Evolutionary conservation across 805 yeast species (phyloP), one percentile per base, ranked within the genome.

Genomic region (Candida takata): DNA sequence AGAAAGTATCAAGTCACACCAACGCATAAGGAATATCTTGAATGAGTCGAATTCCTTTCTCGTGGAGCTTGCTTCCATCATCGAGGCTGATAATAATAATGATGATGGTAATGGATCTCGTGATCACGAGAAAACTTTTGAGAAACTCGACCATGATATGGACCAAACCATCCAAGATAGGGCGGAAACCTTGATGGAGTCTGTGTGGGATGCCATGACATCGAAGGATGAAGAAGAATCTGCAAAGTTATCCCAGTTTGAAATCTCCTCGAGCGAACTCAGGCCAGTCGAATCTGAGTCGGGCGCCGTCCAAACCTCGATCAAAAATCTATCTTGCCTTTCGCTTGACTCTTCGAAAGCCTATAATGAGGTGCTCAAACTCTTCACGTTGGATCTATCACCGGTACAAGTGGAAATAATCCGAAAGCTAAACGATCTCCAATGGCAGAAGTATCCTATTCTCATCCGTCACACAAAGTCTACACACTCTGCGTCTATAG

Each of bases 401-500:
- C 41, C 49, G 8, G 42, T 52, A 23, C 88, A 84, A 51, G 48
- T 58, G 35, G 60, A 54, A 11, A 81, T 83, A 28, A 67, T 82
- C 23, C 58, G 58, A 20, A 65, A 69, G 34, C 66, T 85, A 52
- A 84, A 84, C 55, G 45, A 57, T 4, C 54, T 84, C 5, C 49
- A 61, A 2, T 86, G 95, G 95, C 55, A 62, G 29, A 85, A 84
- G 52, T 79, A 58, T 46, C 88, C 92, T 0, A 68, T 85, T 19
- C 69, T 79, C 40, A 80, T 85, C 39, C 68, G 79, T 26, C 62
- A 70, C 21, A 78, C 90, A 6, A 67, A 67, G 33, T 72, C 77
- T 29, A 72, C 94, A 1, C 95, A 85, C 51, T 85, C 94, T 2
- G 94, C 92, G 2, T 79, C 85, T 2, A 82, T 85, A 40, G 84